Base-by-base conservation (phyloP, 2,329 filamentous ascomycete genomes). In the Penicillium expansum region DNA sequence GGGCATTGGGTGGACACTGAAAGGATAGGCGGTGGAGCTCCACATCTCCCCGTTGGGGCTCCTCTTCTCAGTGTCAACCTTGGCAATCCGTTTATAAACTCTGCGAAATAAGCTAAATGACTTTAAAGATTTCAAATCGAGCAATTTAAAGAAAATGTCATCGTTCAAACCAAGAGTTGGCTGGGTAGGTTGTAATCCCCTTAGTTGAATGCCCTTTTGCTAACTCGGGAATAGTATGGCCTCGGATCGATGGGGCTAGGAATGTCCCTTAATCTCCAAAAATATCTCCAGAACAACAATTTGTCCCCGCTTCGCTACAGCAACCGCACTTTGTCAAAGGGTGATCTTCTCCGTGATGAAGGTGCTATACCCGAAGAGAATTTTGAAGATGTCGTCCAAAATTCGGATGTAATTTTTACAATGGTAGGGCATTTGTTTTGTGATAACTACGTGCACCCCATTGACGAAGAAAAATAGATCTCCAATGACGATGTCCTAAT, bases 231-330 rank as follows among this genome's bases (percentile, higher is more conserved):
- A 48, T 33, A 62, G 59, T 62, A 49, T 56, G 80, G 80, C 4
- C 74, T 83, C 0, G 80, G 81, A 1, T 82, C 79, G 0, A 83
- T 83, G 80, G 81, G 81, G 1, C 67, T 75, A 0, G 70, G 67
- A 1, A 83, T 83, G 81, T 77, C 80, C 1, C 69, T 66, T 7
- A 82, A 83, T 55, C 69, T 83, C 0, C 80, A 82, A 39, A 76
- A 70, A 27, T 67, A 82, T 48, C 58, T 82, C 0, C 55, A 7
- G 48, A 52, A 1, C 1, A 52, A 59, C 0, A 10, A n/a, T 4
- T 49, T 63, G 0, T 60, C 71, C 0, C 55, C 62, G 5, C 63
- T 83, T 1, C 64, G 58, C 1, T 82, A 78, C 58, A 75, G 70
- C 56, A 82, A 82, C 54, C 76, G 79, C 9, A 81, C 79, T 0